These are phyloP conservation scores for Leucosporidium creatinivorum DNA, from an alignment of 768 basidiomycete genomes.

Conservation along the genomic window DNA sequence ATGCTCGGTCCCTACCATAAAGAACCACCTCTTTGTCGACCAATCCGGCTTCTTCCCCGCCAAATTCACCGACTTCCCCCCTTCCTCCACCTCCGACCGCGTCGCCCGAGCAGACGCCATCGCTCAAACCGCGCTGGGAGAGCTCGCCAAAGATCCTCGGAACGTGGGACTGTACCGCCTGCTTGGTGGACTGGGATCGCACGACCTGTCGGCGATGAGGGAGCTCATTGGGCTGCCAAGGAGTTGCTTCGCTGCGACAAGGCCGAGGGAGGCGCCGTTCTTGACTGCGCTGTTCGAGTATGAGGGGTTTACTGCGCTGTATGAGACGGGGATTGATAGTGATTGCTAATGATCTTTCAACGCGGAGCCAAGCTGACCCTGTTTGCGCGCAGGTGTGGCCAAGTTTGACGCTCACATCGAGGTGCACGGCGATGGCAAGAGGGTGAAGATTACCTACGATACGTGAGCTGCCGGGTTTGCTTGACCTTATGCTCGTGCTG, in stretches of 20 bases:
- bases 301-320: constrained; percentile 36
- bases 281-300: constrained; percentile 29
- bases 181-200: constrained; percentile 36
- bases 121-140: constrained; percentile 29
- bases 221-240: constrained; percentile 38
- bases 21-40: constrained; percentile 35
- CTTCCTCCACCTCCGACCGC: constrained; percentile 14
- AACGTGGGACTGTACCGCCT: constrained; percentile 30
- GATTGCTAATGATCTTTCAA: too few species aligned
- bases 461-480: constrained; percentile 3
- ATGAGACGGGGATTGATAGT: constrained; percentile 37
- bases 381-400: constrained; percentile 14
- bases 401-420: constrained; percentile 41
- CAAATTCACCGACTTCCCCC: constrained; percentile 32
- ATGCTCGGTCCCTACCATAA: too few species aligned
- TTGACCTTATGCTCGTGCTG: neutral
- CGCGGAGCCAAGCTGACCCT: too few species aligned
- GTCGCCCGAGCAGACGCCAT: constrained; percentile 10
- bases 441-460: constrained; percentile 35
- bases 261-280: constrained; percentile 2
- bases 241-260: constrained; percentile 20
- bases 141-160: constrained; percentile 3
- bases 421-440: constrained; percentile 36
- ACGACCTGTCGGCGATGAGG: constrained; percentile 40
- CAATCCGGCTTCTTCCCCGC: constrained; percentile 34